Conservation (phyloP, 2,329 filamentous ascomycete genomes). For the Aspergillus tanneri region DNA sequence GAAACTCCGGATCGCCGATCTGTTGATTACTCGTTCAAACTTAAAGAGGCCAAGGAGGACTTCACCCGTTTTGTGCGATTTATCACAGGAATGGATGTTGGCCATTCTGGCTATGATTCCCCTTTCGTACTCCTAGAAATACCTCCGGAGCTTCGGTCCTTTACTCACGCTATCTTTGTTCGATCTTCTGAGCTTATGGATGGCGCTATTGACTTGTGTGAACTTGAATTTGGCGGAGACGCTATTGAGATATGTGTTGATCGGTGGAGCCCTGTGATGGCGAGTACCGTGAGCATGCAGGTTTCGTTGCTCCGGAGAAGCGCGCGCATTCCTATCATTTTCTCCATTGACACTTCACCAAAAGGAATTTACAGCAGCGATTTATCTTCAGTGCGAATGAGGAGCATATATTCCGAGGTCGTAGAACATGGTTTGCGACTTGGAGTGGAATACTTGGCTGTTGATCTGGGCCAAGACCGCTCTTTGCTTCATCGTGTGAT, state of each 20-base stretch:
- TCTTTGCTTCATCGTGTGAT: slow-evolving; percentile 28
- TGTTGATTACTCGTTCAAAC: slow-evolving; percentile 49
- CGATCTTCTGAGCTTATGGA: slow-evolving; percentile 38
- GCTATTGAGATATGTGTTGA: slow-evolving; percentile 62
- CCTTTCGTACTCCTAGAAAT: slow-evolving; percentile 61
- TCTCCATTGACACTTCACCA: slow-evolving; percentile 50
- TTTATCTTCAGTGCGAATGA: slow-evolving; percentile 8
- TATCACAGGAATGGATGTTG: slow-evolving; percentile 54
- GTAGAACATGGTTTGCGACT: slow-evolving; percentile 41
- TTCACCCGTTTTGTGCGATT: slow-evolving; percentile 61
- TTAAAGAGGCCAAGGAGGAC: slow-evolving; percentile 58
- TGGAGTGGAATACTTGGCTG: slow-evolving; percentile 42
- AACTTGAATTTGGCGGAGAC: slow-evolving; percentile 59
- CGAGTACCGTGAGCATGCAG: slow-evolving; percentile 54
- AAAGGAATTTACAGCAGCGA: slow-evolving; percentile 16
- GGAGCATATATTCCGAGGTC: slow-evolving; percentile 35
- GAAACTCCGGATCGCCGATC: slow-evolving; percentile 46
- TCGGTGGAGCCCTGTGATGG: slow-evolving; percentile 53
- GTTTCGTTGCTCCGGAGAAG: slow-evolving; percentile 59
- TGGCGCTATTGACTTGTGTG: slow-evolving; percentile 45
- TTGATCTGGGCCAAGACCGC: slow-evolving; percentile 37
- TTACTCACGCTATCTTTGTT: slow-evolving; percentile 44
- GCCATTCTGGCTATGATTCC: slow-evolving; percentile 56
- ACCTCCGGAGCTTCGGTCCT: slow-evolving; percentile 57
- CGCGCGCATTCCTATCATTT: slow-evolving; percentile 57